phyloP scores from a whole-genome alignment of 1,139 yeast genomes.

The Hemisphaericaspora xylofermentans region DNA sequence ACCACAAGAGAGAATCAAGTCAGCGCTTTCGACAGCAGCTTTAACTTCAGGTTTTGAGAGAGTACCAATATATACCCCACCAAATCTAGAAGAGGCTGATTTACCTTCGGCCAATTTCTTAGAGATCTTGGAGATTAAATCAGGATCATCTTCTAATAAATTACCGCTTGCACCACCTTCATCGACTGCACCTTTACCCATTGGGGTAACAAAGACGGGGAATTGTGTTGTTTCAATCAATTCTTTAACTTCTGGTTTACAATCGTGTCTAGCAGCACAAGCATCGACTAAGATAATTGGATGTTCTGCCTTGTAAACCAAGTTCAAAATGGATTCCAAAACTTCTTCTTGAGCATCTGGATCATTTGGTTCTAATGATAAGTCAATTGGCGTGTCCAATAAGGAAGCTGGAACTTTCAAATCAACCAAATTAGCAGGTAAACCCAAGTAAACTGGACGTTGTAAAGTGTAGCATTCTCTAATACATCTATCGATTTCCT shows the following conservation, averaged over 20 bases:
- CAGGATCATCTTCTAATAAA: slow-evolving; percentile 26
- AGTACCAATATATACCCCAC: slow-evolving; percentile 86
- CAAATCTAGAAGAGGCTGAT: slow-evolving; percentile 61
- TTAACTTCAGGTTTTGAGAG: slow-evolving; percentile 74
- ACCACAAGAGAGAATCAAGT: slow-evolving; percentile 76
- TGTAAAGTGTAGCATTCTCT: slow-evolving; percentile 69
- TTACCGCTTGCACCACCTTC: slow-evolving; percentile 49
- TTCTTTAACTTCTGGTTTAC: slow-evolving; percentile 57
- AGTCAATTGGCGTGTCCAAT: slow-evolving; percentile 64
- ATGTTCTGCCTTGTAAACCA: slow-evolving; percentile 57
- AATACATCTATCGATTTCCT: slow-evolving; percentile 70
- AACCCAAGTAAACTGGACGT: slow-evolving; percentile 80
- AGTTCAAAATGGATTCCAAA: slow-evolving; percentile 50
- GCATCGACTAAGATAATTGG: slow-evolving; percentile 85
- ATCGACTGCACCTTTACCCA: slow-evolving; percentile 83
- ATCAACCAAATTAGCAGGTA: slow-evolving; percentile 82
- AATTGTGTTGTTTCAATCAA: slow-evolving; percentile 71
- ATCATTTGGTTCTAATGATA: slow-evolving; percentile 61
- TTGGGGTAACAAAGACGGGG: slow-evolving; percentile 85
- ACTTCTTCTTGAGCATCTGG: slow-evolving; percentile 73
- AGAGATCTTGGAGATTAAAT: slow-evolving; percentile 24
- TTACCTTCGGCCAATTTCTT: slow-evolving; percentile 24
- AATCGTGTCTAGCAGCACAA: slow-evolving; percentile 78
- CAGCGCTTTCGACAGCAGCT: slow-evolving; percentile 73
- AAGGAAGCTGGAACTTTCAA: slow-evolving; percentile 53